Evolutionary conservation across 768 basidiomycete species (phyloP).

Genomic region (Cyclocybe cylindracea): DNA sequence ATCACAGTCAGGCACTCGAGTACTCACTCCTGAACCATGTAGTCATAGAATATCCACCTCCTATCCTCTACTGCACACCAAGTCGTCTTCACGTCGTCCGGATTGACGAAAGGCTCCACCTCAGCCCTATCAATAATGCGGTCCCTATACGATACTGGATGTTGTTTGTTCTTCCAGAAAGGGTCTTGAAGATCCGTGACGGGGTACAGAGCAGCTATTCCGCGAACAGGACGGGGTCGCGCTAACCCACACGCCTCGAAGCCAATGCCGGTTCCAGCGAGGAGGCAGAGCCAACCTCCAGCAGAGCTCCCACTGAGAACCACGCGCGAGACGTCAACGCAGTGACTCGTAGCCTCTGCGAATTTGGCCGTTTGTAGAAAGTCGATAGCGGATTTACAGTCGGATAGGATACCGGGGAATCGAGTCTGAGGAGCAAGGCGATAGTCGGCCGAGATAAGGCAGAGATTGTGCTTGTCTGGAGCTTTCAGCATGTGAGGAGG

Average conservation of each 20-base stretch:
- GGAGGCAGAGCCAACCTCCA: slow-evolving; percentile 38
- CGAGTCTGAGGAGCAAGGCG: slow-evolving; percentile 38
- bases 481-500: slow-evolving; percentile 36
- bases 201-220: slow-evolving; percentile 37
- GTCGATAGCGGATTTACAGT: slow-evolving; percentile 34
- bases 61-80: slow-evolving; percentile 23
- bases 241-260: slow-evolving; percentile 31
- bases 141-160: slow-evolving; percentile 33
- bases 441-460: slow-evolving; percentile 35
- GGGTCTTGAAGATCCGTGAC: slow-evolving; percentile 36
- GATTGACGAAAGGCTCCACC: slow-evolving; percentile 31
- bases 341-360: slow-evolving; percentile 22
- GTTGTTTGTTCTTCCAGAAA: slow-evolving; percentile 37
- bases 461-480: slow-evolving; percentile 30
- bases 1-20: background rate
- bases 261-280: slow-evolving; percentile 36
- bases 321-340: slow-evolving; percentile 30
- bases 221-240: slow-evolving; percentile 26
- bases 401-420: slow-evolving; percentile 33
- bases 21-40: slow-evolving; percentile 42
- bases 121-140: slow-evolving; percentile 29
- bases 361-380: slow-evolving; percentile 30
- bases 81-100: slow-evolving; percentile 22
- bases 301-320: slow-evolving; percentile 39
- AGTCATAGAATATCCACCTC: slow-evolving; percentile 35